A percentile compares a stretch with the other conserved stretches of the same genome.
Evolutionary conservation across 495 filamentous ascomycete genomes (phyloP).

Genomic region (Neurospora tetraspora): DNA sequence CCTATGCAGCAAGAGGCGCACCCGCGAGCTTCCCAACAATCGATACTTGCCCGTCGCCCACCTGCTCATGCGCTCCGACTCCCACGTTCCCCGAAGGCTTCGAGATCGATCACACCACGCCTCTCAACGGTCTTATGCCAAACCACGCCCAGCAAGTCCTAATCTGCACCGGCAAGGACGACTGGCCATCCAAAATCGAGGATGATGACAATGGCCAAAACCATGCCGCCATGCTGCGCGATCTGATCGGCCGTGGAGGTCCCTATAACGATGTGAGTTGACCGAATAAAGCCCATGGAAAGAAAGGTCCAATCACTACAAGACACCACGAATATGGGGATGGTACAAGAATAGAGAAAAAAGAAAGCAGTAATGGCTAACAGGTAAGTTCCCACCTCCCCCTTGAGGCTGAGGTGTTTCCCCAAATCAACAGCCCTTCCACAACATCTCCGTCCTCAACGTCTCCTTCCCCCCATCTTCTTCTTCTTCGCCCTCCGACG

Average conservation of each 20-base stretch:
- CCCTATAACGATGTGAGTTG: constrained; percentile 57
- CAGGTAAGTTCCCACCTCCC: neutral
- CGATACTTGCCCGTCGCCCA: constrained; percentile 58
- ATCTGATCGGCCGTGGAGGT: constrained; percentile 54
- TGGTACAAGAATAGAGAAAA: neutral
- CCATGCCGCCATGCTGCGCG: constrained; percentile 62
- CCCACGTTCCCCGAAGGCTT: constrained; percentile 55
- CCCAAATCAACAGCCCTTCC: constrained; percentile 51
- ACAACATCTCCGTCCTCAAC: constrained; percentile 66
- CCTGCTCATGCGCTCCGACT: constrained; percentile 57
- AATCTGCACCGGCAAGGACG: constrained; percentile 64
- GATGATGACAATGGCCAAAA: constrained; percentile 44
- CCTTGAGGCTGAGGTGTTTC: neutral
- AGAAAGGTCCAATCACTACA: neutral
- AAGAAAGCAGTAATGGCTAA: constrained; percentile 11
- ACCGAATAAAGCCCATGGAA: neutral
- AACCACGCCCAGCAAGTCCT: constrained; percentile 75
- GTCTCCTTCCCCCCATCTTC: constrained; percentile 52
- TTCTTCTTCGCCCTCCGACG: constrained; percentile 15
- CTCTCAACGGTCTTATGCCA: constrained; percentile 65
- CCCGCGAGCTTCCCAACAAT: constrained; percentile 37
- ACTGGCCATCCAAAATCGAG: constrained; percentile 71
- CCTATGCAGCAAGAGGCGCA: neutral
- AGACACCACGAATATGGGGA: neutral
- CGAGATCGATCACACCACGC: constrained; percentile 62